phyloP scores from a whole-genome alignment of 2,329 filamentous ascomycete genomes.

The Lasiodiplodia theobromae region DNA sequence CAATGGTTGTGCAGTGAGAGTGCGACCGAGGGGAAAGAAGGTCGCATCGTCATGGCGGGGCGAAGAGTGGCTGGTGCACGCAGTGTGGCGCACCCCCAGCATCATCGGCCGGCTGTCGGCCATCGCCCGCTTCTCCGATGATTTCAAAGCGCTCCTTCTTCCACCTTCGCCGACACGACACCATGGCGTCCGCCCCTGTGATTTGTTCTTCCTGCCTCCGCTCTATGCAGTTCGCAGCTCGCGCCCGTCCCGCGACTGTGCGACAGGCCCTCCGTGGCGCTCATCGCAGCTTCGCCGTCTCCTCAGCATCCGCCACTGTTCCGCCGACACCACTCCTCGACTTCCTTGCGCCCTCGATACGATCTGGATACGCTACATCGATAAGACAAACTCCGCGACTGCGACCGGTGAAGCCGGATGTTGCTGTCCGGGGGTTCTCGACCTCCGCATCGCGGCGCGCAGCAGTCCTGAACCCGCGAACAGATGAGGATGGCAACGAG shows the following conservation, averaged over 20 bases:
- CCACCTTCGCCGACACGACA: slow-evolving; percentile 12
- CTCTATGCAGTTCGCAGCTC: slow-evolving; percentile 23
- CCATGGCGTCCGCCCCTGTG: slow-evolving; percentile 36
- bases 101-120: slow-evolving; percentile 12
- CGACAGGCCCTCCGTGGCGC: slow-evolving; percentile 1
- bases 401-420: background rate
- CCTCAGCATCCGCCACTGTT: slow-evolving; percentile 18
- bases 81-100: background rate
- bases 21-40: background rate
- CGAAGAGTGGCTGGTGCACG: slow-evolving; percentile 7
- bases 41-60: slow-evolving; percentile 17
- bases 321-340: slow-evolving; percentile 10
- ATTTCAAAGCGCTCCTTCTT: slow-evolving; percentile 17
- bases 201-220: slow-evolving; percentile 45
- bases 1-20: slow-evolving; percentile 3
- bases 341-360: slow-evolving; percentile 5
- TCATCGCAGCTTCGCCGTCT: slow-evolving; percentile 17
- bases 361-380: background rate
- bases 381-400: background rate
- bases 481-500: slow-evolving; percentile 82
- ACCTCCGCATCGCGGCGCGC: slow-evolving; percentile 34
- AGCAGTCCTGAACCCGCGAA: slow-evolving; percentile 71
- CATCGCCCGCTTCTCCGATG: slow-evolving; percentile 14
- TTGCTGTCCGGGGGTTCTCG: slow-evolving; percentile 5
- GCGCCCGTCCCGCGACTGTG: slow-evolving; percentile 1